Evolutionary conservation across 352 stramenopile species (phyloP), one percentile per base, ranked within the genome.

Genomic region (Globisporangium abappressorium): DNA sequence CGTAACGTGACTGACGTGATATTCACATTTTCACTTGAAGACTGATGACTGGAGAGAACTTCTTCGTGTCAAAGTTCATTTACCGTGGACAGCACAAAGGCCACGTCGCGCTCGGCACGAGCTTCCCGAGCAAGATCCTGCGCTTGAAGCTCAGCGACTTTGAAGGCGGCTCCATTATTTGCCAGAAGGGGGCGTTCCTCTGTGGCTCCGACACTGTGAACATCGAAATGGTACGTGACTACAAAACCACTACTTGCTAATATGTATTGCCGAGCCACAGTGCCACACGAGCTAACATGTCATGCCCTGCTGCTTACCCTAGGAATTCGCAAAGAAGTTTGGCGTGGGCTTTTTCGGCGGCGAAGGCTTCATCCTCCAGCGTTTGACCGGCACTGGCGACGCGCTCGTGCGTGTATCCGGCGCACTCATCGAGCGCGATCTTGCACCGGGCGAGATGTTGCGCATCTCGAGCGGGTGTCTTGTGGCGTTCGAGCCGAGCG

Each of bases 321-420:
- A 93, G 85, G 92, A 97, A 70, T 96, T 97, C 64, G 91, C 94
- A 24, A 95, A 90, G 56, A 93, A 93, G 26, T 89, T 98, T 72
- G 89, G 82, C 12, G 77, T 92, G 5, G 95, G 95, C 0, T 98
- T 98, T 68, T 98, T 98, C 79, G 94, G 95, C 28, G 93, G 95
- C 11, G 91, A 98, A 85, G 95, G 94, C 5, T 98, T 98, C 72
- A 94, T 98, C 38, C 69, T 98, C 34, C 93, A 98, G 82, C 81
- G 89, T 4, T 72, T 98, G n/a, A 93, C 87, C 2, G 94, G 93
- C 5, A 75, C 81, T 9, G 95, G 93, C 6, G 94, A 98, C 64
- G 93, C 95, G 0, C 90, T 98, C 57, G 81, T 98, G 28, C 95
- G 96, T 55, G 95, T 89, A 6, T 96, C 89, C 34, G 95, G 95